phyloP scores from a whole-genome alignment of 2,329 filamentous ascomycete species.

The Colletotrichum karsti region DNA sequence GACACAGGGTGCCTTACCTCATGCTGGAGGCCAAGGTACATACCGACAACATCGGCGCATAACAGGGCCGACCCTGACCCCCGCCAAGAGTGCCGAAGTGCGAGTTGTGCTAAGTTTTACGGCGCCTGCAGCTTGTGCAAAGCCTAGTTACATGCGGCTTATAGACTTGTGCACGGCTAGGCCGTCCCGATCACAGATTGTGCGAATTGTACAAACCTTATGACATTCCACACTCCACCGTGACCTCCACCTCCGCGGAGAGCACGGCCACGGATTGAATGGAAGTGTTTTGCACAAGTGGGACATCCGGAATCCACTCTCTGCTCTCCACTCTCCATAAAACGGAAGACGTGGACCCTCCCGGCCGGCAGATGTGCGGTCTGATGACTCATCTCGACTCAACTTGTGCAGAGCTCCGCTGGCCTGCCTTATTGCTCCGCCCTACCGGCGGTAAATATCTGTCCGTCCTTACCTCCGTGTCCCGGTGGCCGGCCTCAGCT shows the following conservation, averaged over 20 bases:
- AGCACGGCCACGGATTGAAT: not conserved
- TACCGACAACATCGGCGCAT: not conserved
- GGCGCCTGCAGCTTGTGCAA: conserved; percentile 20
- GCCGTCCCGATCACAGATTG: not conserved
- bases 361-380: conserved; percentile 6
- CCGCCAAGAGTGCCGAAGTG: conserved; percentile 6
- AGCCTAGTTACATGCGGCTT: conserved; percentile 11
- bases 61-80: conserved; percentile 9
- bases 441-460: not conserved
- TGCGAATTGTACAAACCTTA: conserved; percentile 4
- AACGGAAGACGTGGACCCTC: not conserved
- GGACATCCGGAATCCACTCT: not conserved
- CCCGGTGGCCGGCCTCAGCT: not conserved
- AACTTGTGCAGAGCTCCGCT: not conserved
- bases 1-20: conserved; percentile 11
- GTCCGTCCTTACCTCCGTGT: not conserved
- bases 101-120: conserved; percentile 9
- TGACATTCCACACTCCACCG: not conserved
- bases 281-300: no score
- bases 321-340: no score
- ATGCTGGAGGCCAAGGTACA: no score
- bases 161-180: not conserved
- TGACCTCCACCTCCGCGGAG: not conserved
- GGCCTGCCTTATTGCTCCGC: not conserved
- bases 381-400: not conserved